Percentiles rank a stretch among this genome's conserved stretches.
Evolutionary conservation across 2,329 filamentous ascomycete species (phyloP).

Genomic region (Paecilomyces fulvus): DNA sequence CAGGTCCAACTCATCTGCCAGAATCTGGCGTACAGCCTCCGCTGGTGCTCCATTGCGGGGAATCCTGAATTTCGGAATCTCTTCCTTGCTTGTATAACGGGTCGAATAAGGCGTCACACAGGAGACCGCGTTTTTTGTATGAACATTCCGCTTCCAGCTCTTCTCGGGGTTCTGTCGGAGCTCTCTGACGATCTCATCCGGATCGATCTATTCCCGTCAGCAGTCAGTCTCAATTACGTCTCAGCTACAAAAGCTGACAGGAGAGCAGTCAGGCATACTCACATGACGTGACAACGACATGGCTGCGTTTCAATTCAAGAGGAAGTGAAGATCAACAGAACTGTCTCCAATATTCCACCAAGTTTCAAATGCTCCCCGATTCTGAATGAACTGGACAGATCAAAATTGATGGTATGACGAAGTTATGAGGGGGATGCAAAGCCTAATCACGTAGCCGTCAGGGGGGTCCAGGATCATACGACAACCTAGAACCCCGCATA

Average conservation of each 20-base stretch:
- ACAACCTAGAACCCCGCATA: too few relatives aligned
- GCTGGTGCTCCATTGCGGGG: constrained; percentile 20
- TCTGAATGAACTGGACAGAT: too few relatives aligned
- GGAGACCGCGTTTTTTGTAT: constrained; percentile 15
- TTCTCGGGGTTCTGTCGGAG: constrained; percentile 15
- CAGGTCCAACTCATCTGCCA: constrained; percentile 55
- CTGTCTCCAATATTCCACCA: neutral
- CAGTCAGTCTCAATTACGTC: neutral
- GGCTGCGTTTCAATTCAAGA: neutral
- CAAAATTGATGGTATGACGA: too few relatives aligned
- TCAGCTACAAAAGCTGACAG: neutral
- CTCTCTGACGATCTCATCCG: constrained; percentile 17
- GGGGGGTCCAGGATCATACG: too few relatives aligned
- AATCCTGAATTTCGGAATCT: constrained; percentile 26
- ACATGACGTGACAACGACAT: constrained; percentile 4
- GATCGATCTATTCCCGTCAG: constrained; percentile 13
- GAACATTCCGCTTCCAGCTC: constrained; percentile 17
- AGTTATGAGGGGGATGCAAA: too few relatives aligned
- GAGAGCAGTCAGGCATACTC: neutral
- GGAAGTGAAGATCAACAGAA: neutral
- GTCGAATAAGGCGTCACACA: constrained; percentile 24
- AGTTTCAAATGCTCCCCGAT: too few relatives aligned
- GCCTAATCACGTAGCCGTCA: too few relatives aligned
- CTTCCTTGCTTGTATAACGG: constrained; percentile 22
- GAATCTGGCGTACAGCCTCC: constrained; percentile 57